Base-by-base conservation (phyloP, 441 rosid genomes). In the Euphorbia corollata region DNA sequence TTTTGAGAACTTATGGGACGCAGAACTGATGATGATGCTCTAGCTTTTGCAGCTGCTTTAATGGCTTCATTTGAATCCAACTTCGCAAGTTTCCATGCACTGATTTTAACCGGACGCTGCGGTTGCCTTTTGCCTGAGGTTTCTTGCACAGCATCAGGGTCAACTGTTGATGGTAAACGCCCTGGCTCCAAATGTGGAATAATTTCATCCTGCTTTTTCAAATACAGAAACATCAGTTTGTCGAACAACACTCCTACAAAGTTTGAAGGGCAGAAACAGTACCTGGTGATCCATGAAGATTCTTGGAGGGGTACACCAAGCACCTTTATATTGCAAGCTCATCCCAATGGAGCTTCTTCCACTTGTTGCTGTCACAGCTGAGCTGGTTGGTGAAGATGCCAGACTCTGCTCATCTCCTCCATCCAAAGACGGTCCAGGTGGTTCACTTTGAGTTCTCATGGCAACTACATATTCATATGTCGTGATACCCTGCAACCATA, bases 261-360 rank as follows among this genome's bases (percentile, higher is more conserved):
- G 45, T 39, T 39, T 2, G 10, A 39, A 7, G 45, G 8, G 45
- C 45, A 39, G 45, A 2, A 39, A 39, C 1, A 11, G 48, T 80
- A 90, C 98, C 92, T 81, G 92, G 82, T 87, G 89, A 64, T 90
- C 94, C 97, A 92, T 86, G 89, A 92, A 92, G 75, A 92, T 87
- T 83, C 96, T 81, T 62, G 98, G 98, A 77, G 97, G 97, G 12
- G 97, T 92, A 75, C 98, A 92, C 91, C 94, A 87, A 72, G 88
- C 86, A 57, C 91, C 96, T 81, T 80, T 88, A 75, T 88, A 88
- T 62, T 87, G 92, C 87, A 92, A 81, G 77, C 87, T 75, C 83
- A 78, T 82, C 68, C 92, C 96, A 11, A 90, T 81, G 61, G 98
- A 92, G 85, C 92, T 92, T 79, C 94, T 87, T 68, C 92, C 97